phyloP scores from a whole-genome alignment of 768 basidiomycete genomes.

The Rhodotorula taiwanensis region DNA sequence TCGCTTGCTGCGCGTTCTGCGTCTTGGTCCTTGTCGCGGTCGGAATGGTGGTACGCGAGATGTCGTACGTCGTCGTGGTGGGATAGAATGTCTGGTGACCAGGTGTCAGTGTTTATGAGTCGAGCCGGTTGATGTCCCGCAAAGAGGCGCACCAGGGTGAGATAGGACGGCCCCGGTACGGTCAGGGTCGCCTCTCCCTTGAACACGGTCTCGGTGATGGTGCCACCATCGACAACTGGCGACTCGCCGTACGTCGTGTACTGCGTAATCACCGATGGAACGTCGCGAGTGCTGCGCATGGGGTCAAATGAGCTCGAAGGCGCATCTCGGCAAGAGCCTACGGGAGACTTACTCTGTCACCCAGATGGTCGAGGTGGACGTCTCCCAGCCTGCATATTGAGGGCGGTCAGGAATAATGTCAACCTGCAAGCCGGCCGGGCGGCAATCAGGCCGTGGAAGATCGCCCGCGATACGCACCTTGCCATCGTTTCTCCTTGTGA shows the following conservation, averaged over 20 bases:
- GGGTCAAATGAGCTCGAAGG: neutral
- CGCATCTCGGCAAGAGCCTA: neutral
- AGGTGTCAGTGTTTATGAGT: neutral
- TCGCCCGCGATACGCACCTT: constrained; percentile 8
- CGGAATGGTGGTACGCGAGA: constrained; percentile 7
- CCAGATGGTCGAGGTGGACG: constrained; percentile 13
- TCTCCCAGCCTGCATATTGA: constrained; percentile 14
- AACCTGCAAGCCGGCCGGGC: no score
- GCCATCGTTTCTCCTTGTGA: constrained; percentile 16
- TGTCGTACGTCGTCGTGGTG: constrained; percentile 22
- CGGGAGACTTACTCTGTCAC: constrained; percentile 10
- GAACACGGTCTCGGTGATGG: constrained; percentile 24
- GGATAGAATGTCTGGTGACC: constrained; percentile 30
- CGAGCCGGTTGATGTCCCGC: no score
- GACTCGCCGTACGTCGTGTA: constrained; percentile 30
- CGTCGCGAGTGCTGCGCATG: constrained; percentile 12
- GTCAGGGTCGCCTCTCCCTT: constrained; percentile 24
- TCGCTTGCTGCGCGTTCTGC: neutral
- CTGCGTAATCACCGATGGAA: constrained; percentile 22
- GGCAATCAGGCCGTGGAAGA: neutral
- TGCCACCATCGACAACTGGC: constrained; percentile 24
- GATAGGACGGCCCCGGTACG: constrained; percentile 25
- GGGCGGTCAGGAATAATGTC: no score
- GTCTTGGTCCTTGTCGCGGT: constrained; percentile 33
- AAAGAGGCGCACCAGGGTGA: constrained; percentile 11